Evolutionary conservation across 495 filamentous ascomycete genomes (phyloP), one percentile per base, ranked within the genome.

Genomic region (Chaetomium fimeti): DNA sequence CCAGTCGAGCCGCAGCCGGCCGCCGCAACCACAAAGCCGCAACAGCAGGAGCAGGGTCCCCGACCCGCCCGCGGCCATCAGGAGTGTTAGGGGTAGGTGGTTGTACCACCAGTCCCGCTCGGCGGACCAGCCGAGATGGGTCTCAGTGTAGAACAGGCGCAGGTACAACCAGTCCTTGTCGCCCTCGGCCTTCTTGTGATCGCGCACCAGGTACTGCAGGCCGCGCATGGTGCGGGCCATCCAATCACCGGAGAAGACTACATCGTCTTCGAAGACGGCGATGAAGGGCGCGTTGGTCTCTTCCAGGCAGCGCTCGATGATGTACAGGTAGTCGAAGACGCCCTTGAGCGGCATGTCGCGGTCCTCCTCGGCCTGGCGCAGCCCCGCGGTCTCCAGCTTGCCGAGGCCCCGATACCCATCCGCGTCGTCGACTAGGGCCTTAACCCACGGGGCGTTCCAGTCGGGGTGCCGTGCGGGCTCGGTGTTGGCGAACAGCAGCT

Each of bases 71-170:
- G 29, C 36, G 22, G 48, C 59, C 28, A 66, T 22, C 13, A 16
- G 20, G 5, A 66, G 57, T 22, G 53, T 62, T 16, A 66, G 27
- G 0, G 45, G 55, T 27, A 66, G 49, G 52, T 66, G 42, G 40
- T 29, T 28, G n/a, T 61, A 62, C 53, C 48, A 57, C 64, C 64
- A 66, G 32, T 61, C 64, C 1, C 60, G 52, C 29, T 62, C 58
- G n/a, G 28, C 18, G n/a, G 38, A 5, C 58, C 58, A 66, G 16
- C 54, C 43, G 11, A 66, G 27, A 52, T 38, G 27, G 42, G 64
- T 66, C 64, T 83, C 79, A 7, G 78, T 80, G 66, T 79, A 80
- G 65, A 83, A 83, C 5, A 83, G 71, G 9, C 80, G 78, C 28
- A 83, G 65, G 49, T 83, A 83, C 12, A 83, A 51, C 80, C 78